Evolutionary conservation across 2,329 filamentous ascomycete species (phyloP), one percentile per base, ranked within the genome.

Genomic region (Fusarium secorum): DNA sequence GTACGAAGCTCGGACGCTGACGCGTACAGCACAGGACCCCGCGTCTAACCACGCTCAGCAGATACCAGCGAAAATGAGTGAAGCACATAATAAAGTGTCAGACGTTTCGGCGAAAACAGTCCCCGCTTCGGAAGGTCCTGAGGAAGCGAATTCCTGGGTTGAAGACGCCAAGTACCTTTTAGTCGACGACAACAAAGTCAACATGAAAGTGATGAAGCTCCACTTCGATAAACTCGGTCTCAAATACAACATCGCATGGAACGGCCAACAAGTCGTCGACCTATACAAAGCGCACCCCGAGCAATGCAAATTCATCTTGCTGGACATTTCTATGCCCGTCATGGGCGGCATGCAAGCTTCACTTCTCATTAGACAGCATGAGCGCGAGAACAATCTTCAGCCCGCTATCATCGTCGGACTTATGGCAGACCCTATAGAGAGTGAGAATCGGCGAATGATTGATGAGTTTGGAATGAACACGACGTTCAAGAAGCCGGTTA

Each of bases 251-350:
- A 33, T 36, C 5, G 49, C 51, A 1, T 60, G 41, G 51, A 66
- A 70, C 4, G 66, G 66, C 1, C 44, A 62, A 22, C 18, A 66
- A 10, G 51, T 52, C 8, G 20, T 70, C 4, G 66, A 62, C 0
- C 10, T 45, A 0, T 62, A 70, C 41, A 70, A 54, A 18, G 41
- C 49, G 4, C 7, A 70, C 1, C 60, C 66, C 0, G 45, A 53
- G 5, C 41, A n/a, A 18, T 70, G 55, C 28, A 54, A 8, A 9
- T 11, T 70, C 3, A 41, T 70, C 2, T 15, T 70, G 1, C 17
- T 70, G 10, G 66, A 70, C 8, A 30, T 35, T 2, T 35, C 54
- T 3, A 70, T 70, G 66, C 60, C 60, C 5, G 13, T 70, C 2
- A 49, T 70, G 66, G 32, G 22, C 17, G 66, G 66, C 10, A 8